phyloP scores from a whole-genome alignment of 2,329 filamentous ascomycete genomes.

The Pseudocercospora crystallina region DNA sequence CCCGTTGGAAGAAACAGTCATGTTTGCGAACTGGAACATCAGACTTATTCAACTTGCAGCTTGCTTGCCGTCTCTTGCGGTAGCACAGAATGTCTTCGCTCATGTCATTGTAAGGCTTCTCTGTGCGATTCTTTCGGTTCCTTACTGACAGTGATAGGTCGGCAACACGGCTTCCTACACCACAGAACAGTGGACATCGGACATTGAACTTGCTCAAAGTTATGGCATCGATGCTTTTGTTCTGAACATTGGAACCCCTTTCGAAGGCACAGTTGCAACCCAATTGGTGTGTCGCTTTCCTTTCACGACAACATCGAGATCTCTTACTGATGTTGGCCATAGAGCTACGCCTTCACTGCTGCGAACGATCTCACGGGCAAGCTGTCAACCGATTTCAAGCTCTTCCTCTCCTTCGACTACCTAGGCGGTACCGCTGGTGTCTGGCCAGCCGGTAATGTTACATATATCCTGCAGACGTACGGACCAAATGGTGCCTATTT shows the following conservation, averaged over 20 bases:
- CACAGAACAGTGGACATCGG: constrained; percentile 7
- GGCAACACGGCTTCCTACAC: constrained; percentile 15
- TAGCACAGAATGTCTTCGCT: constrained; percentile 18
- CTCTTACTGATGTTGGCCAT: not conserved
- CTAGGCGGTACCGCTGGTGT: constrained; percentile 43
- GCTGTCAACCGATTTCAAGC: constrained; percentile 44
- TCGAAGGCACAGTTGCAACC: constrained; percentile 33
- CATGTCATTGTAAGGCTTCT: constrained; percentile 9
- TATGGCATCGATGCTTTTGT: constrained; percentile 50
- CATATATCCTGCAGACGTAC: constrained; percentile 50
- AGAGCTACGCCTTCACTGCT: constrained; percentile 45
- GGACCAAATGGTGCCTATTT: constrained; percentile 48
- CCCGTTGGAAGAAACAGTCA: not conserved
- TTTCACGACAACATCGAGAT: not conserved
- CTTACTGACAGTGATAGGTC: constrained; percentile 1
- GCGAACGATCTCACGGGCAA: constrained; percentile 10
- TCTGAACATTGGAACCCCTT: constrained; percentile 47
- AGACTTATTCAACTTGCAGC: constrained; percentile 1
- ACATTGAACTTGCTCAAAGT: constrained; percentile 15
- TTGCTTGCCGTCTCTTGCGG: constrained; percentile 6
- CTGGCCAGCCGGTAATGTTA: constrained; percentile 36
- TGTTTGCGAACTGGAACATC: not conserved
- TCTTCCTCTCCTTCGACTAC: constrained; percentile 59
- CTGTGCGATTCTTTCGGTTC: no score
- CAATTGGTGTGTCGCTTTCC: constrained; percentile 3